Conservation (phyloP, 176 grass and related monocot species). For the Aegilops speltoides region DNA sequence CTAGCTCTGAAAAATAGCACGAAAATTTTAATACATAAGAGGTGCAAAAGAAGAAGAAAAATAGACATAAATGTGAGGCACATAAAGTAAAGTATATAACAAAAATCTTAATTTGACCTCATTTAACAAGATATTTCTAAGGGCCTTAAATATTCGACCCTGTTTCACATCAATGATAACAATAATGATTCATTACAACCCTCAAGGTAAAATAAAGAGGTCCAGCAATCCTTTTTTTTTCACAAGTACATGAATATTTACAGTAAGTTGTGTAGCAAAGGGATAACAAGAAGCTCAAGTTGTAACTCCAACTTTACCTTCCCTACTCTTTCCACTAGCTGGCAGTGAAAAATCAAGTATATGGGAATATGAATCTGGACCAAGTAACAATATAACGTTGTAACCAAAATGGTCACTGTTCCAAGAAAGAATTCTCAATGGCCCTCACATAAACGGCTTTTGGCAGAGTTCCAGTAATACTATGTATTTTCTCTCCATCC, state of each 20-base stretch:
- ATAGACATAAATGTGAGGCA: background rate
- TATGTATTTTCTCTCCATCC: slow-evolving; percentile 72
- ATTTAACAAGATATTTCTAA: slow-evolving; percentile 13
- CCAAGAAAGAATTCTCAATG: slow-evolving; percentile 71
- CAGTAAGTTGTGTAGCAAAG: slow-evolving; percentile 22
- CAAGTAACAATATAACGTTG: slow-evolving; percentile 11
- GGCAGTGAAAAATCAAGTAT: slow-evolving; percentile 16
- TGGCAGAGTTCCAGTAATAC: slow-evolving; percentile 85
- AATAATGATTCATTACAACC: slow-evolving; percentile 14
- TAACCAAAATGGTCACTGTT: slow-evolving; percentile 37
- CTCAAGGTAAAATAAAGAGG: slow-evolving; percentile 10
- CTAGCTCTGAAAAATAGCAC: background rate
- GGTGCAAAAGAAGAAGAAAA: background rate
- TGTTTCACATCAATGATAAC: slow-evolving; percentile 24
- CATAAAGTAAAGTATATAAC: background rate
- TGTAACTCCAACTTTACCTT: slow-evolving; percentile 36
- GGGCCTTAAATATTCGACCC: slow-evolving; percentile 37
- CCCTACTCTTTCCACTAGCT: background rate
- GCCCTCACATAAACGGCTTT: slow-evolving; percentile 79
- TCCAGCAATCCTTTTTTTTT: background rate
- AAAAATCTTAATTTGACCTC: slow-evolving; percentile 9
- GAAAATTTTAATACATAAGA: background rate
- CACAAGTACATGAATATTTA: slow-evolving; percentile 40
- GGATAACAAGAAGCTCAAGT: slow-evolving; percentile 19
- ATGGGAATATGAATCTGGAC: slow-evolving; percentile 12